A percentile compares a stretch with the other conserved stretches of the same genome.
Conservation (phyloP, 306 rosid species). For the Citrullus mucosospermus region DNA sequence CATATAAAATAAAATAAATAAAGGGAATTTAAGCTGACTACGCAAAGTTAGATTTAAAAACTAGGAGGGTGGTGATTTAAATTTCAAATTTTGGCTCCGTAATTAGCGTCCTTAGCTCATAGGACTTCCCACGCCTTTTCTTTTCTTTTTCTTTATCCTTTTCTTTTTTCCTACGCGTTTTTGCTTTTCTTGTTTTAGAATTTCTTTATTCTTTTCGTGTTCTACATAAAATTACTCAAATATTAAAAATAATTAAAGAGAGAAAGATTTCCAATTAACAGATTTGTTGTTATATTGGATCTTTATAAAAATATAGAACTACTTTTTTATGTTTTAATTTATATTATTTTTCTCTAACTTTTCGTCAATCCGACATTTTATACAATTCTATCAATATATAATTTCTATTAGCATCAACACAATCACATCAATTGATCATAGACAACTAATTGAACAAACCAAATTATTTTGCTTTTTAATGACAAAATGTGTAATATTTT, state of each 20-base stretch:
- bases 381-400: neutral
- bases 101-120: neutral
- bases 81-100: conserved; percentile 5
- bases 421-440: neutral
- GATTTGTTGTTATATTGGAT: neutral
- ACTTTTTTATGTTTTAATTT: neutral
- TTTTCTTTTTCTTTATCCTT: neutral
- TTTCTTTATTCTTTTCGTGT: neutral
- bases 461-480: too few species aligned
- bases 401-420: neutral
- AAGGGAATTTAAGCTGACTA: neutral
- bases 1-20: neutral
- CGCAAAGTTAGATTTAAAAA: neutral
- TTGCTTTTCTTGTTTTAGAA: neutral
- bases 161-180: conserved; percentile 8
- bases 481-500: too few species aligned
- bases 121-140: neutral
- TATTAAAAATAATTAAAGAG: neutral
- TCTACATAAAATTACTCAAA: neutral
- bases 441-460: neutral
- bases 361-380: neutral
- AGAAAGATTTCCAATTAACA: neutral
- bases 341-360: neutral
- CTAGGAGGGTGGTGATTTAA: neutral
- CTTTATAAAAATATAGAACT: neutral